phyloP scores from a whole-genome alignment of 1,284 basidiomycete species.

The Ceratorhiza oryzae-sativae region DNA sequence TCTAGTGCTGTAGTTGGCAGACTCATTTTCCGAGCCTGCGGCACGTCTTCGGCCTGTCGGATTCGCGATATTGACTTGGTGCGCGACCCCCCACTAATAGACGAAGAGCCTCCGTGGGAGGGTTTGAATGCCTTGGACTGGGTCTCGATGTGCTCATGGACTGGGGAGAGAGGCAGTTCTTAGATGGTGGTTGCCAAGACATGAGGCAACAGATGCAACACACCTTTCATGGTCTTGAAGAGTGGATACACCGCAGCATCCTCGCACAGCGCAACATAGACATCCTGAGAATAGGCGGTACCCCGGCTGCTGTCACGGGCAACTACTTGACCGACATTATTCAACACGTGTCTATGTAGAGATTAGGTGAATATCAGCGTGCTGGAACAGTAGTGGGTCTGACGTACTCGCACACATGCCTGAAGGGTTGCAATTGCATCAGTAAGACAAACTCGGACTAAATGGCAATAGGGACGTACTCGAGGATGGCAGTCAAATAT shows the following conservation, averaged over 20 bases:
- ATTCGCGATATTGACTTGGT: slow-evolving; percentile 23
- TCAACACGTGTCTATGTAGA: slow-evolving; percentile 73
- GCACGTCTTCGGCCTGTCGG: slow-evolving; percentile 67
- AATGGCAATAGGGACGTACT: slow-evolving; percentile 63
- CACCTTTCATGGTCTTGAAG: slow-evolving; percentile 88
- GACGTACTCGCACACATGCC: slow-evolving; percentile 84
- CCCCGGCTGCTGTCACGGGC: slow-evolving; percentile 83
- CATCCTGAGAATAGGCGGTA: slow-evolving; percentile 75
- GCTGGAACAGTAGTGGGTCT: slow-evolving; percentile 34
- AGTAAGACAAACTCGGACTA: slow-evolving; percentile 10
- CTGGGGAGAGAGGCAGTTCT: slow-evolving; percentile 52
- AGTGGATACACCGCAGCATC: slow-evolving; percentile 82
- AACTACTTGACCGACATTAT: slow-evolving; percentile 81
- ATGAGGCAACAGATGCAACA: slow-evolving; percentile 43
- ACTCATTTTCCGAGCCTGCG: slow-evolving; percentile 60
- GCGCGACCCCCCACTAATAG: slow-evolving; percentile 24
- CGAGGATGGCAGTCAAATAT: slow-evolving; percentile 90
- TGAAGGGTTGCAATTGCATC: slow-evolving; percentile 47
- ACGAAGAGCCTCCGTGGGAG: slow-evolving; percentile 29
- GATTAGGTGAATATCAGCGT: slow-evolving; percentile 31
- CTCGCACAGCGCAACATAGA: slow-evolving; percentile 86
- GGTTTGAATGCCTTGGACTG: slow-evolving; percentile 48
- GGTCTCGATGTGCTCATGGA: slow-evolving; percentile 78
- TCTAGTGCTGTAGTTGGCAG: slow-evolving; percentile 42
- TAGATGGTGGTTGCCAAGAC: slow-evolving; percentile 22